Percentiles rank a stretch among this genome's conserved stretches.
These are phyloP conservation scores for Fusarium sulawesiense DNA, from an alignment of 2,329 filamentous ascomycete genomes.

Conservation along the genomic window DNA sequence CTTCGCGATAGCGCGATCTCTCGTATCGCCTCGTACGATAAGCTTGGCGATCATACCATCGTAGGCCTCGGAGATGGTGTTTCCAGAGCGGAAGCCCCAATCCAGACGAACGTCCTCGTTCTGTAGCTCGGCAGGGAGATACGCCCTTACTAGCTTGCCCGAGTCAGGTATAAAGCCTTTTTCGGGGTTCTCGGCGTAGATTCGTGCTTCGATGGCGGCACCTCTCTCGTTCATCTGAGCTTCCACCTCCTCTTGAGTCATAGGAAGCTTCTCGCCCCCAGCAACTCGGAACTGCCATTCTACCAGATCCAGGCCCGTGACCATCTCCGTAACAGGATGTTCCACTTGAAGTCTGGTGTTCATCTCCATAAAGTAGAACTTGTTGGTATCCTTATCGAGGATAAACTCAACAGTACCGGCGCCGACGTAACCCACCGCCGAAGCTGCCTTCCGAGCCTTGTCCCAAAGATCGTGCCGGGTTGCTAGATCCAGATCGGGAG, in stretches of 20 bases:
- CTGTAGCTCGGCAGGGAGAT: conserved; percentile 72
- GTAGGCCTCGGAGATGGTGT: conserved; percentile 93
- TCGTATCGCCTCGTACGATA: conserved; percentile 84
- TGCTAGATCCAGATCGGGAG: conserved; percentile 71
- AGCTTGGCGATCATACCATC: conserved; percentile 99
- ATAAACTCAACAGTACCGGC: conserved; percentile 93
- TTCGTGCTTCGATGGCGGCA: conserved; percentile 93
- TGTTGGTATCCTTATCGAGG: conserved; percentile 82
- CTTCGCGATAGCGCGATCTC: conserved; percentile 85
- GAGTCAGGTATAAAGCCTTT: conserved; percentile 95
- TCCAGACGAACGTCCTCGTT: conserved; percentile 84
- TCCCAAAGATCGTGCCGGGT: conserved; percentile 73
- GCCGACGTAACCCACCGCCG: conserved; percentile 87
- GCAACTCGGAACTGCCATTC: conserved; percentile 92
- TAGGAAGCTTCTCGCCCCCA: conserved; percentile 66
- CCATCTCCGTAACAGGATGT: conserved; percentile 86
- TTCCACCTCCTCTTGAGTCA: conserved; percentile 74
- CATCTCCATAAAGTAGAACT: conserved; percentile 87
- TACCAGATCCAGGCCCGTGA: conserved; percentile 80
- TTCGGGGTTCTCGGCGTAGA: conserved; percentile 95
- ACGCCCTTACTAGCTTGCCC: conserved; percentile 84
- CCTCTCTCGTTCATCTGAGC: conserved; percentile 78
- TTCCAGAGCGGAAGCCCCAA: conserved; percentile 90
- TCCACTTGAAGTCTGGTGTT: conserved; percentile 94
- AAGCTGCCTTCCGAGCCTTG: conserved; percentile 72